These are phyloP conservation scores for Hygrocybe punicea DNA, from an alignment of 768 basidiomycete genomes.

Conservation along the genomic window DNA sequence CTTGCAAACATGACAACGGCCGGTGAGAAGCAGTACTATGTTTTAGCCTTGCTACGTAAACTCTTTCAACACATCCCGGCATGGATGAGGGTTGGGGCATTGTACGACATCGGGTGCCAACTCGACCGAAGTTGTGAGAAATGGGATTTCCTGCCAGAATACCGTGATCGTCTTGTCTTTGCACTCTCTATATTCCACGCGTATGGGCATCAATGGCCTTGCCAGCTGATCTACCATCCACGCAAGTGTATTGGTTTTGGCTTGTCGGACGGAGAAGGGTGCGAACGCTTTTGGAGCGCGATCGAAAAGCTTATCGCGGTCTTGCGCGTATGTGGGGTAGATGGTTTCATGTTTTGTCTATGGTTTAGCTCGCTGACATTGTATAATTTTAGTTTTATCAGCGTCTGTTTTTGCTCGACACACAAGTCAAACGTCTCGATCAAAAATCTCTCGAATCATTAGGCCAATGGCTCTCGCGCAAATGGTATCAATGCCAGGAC, in stretches of 20 bases:
- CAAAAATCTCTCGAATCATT: not conserved
- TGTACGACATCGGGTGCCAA: slow-evolving; percentile 36
- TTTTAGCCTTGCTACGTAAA: slow-evolving; percentile 27
- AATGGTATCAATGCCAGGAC: not conserved
- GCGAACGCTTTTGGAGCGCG: slow-evolving; percentile 27
- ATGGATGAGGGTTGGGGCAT: slow-evolving; percentile 13
- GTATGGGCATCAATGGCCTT: slow-evolving; percentile 37
- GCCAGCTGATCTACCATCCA: slow-evolving; percentile 33
- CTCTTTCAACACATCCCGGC: slow-evolving; percentile 29
- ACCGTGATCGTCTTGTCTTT: slow-evolving; percentile 23
- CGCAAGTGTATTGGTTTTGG: slow-evolving; percentile 25
- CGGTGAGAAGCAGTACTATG: slow-evolving; percentile 28
- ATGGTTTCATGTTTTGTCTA: not conserved
- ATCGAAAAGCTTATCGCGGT: slow-evolving; percentile 10
- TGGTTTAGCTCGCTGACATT: not conserved
- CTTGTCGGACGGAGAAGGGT: slow-evolving; percentile 27
- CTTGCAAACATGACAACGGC: slow-evolving; percentile 34
- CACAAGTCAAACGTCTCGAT: slow-evolving; percentile 4
- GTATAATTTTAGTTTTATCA: not conserved
- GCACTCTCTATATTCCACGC: slow-evolving; percentile 35
- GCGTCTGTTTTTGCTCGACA: slow-evolving; percentile 2
- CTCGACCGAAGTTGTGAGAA: slow-evolving; percentile 21
- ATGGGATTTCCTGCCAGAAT: slow-evolving; percentile 19
- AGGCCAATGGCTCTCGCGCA: not conserved
- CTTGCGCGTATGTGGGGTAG: slow-evolving; percentile 3